Evolutionary conservation across 2,329 filamentous ascomycete species (phyloP).

Genomic region (Lachnellula suecica): DNA sequence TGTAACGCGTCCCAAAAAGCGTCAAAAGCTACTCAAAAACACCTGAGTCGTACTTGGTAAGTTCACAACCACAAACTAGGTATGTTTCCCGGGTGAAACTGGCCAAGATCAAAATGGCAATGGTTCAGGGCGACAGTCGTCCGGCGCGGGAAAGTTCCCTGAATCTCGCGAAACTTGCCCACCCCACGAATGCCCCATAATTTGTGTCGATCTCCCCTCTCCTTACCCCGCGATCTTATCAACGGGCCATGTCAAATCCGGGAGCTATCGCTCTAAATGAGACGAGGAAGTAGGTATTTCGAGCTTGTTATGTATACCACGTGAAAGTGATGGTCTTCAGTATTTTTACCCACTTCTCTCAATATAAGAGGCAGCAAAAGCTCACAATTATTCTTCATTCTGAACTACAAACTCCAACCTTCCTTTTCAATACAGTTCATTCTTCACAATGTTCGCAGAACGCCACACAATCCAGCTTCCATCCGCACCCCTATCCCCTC

Average conservation of each 20-base stretch:
- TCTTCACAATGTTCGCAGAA: slow-evolving; percentile 18
- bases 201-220: neutral
- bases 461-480: slow-evolving; percentile 19
- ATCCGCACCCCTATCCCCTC: slow-evolving; percentile 2
- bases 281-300: no score
- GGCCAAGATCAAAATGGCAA: neutral
- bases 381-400: neutral
- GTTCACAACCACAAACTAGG: no score
- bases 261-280: neutral
- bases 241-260: slow-evolving; percentile 19
- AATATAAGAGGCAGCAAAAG: neutral
- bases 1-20: no score
- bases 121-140: neutral
- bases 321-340: neutral
- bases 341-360: neutral
- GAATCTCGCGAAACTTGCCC: neutral
- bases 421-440: neutral
- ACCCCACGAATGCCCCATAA: neutral
- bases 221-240: slow-evolving; percentile 1
- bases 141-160: neutral
- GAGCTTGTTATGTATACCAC: no score
- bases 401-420: neutral
- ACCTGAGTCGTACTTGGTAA: no score
- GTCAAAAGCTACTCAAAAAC: no score
- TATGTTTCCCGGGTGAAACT: no score